phyloP scores from a whole-genome alignment of 2,329 filamentous ascomycete genomes.

The Colletotrichum agaves region DNA sequence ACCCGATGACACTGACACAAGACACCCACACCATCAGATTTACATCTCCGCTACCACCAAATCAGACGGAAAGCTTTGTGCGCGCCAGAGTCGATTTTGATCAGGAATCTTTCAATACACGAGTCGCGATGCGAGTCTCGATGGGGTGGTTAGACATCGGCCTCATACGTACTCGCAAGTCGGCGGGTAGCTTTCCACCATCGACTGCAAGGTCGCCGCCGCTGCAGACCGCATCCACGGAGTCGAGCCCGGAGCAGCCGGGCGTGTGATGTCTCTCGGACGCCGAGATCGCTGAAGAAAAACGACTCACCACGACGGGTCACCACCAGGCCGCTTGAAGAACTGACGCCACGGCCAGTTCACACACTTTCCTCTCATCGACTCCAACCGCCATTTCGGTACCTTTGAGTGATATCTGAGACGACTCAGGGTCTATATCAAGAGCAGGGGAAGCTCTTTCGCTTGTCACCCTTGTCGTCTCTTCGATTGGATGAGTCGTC shows the following conservation, averaged over 20 bases:
- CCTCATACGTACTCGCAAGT: too few species aligned
- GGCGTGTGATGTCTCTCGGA: slow-evolving; percentile 10
- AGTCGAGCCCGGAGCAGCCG: neutral
- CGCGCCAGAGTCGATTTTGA: neutral
- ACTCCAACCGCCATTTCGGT: neutral
- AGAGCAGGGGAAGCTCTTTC: neutral
- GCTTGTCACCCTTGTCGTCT: neutral
- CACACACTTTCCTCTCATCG: neutral
- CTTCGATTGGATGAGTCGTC: neutral
- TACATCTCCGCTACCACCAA: neutral
- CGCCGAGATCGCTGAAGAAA: slow-evolving; percentile 6
- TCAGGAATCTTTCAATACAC: neutral
- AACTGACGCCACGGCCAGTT: neutral
- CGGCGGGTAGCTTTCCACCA: neutral
- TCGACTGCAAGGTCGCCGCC: neutral
- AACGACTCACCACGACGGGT: neutral
- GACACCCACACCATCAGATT: neutral
- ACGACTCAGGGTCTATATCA: neutral
- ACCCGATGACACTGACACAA: too few species aligned
- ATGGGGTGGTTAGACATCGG: neutral
- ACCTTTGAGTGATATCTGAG: slow-evolving; percentile 4
- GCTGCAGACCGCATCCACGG: neutral
- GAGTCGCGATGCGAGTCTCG: neutral
- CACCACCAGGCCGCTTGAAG: neutral
- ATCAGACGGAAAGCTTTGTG: neutral